Conservation (phyloP, 2,329 filamentous ascomycete species). For the Paecilomyces variotii region DNA sequence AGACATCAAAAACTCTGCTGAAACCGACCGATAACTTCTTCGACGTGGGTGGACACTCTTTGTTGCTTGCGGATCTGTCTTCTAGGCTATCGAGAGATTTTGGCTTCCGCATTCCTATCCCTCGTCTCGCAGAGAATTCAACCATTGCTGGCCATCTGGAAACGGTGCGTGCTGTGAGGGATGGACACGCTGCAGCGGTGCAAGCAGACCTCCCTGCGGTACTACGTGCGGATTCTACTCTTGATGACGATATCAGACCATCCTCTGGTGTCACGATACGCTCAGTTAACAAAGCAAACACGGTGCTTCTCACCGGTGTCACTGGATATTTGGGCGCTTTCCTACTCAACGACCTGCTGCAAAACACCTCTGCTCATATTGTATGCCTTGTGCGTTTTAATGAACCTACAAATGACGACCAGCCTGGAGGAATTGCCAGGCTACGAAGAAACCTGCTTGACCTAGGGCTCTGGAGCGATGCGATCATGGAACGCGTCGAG, state of each 20-base stretch:
- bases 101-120: conserved; percentile 64
- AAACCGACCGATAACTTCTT: conserved; percentile 70
- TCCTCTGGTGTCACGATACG: conserved; percentile 44
- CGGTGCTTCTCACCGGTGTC: conserved; percentile 64
- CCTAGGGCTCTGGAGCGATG: conserved; percentile 67
- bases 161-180: conserved; percentile 61
- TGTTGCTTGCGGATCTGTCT: conserved; percentile 70
- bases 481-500: conserved; percentile 69
- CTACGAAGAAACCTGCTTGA: conserved; percentile 71
- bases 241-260: conserved; percentile 63
- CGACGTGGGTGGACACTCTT: conserved; percentile 69
- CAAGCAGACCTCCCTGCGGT: conserved; percentile 68
- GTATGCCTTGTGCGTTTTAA: conserved; percentile 66
- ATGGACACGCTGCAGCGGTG: conserved; percentile 65
- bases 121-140: conserved; percentile 61
- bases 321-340: conserved; percentile 73
- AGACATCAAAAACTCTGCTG: conserved; percentile 54
- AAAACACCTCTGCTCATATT: conserved; percentile 60
- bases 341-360: conserved; percentile 59
- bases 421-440: conserved; percentile 60
- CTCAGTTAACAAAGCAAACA: conserved; percentile 57
- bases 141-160: conserved; percentile 66
- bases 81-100: conserved; percentile 60
- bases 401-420: conserved; percentile 57
- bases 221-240: conserved; percentile 56